Evolutionary conservation across 768 basidiomycete genomes (phyloP), one percentile per base, ranked within the genome.

Genomic region (Auricularia cornea): DNA sequence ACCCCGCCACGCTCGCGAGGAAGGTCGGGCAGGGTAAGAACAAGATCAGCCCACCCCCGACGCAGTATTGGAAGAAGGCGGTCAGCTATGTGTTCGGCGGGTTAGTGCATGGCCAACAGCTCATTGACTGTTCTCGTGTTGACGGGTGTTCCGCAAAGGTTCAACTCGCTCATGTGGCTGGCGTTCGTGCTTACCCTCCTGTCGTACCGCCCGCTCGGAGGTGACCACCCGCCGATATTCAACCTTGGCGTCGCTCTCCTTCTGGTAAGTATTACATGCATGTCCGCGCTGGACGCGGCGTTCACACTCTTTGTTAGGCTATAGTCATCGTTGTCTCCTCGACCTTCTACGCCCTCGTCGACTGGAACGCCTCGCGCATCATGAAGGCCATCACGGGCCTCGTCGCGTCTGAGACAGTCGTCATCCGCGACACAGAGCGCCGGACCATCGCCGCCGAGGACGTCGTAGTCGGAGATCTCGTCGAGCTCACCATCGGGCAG

Each of bases 361-460:
- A 85, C 70, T 85, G 78, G 66, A 81, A 82, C 0, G 85, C 85
- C 0, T 75, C 79, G 0, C 76, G 81, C 20, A 81, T 85, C 59
- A 86, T 86, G 83, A 76, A 80, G 1, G 84, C 84, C 8, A 86
- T 87, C 67, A 81, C 84, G 67, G 81, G 82, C 66, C 85, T 89
- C 70, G 80, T 89, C 2, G 85, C 87, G 0, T 81, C 84, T 32
- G 84, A 84, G 62, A 82, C 86, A 40, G 76, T 85, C 54, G 82
- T 89, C 41, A 79, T 84, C 44, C 80, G 86, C 4, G 83, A 88
- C 69, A 78, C 79, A 5, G 76, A 71, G 38, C 77, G 76, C 56
- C 76, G 80, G 33, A 79, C 79, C 23, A 72, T 83, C 3, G 73
- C 84, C 16, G 86, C 86, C 10, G 80, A 83, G 63, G 80, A 85